Evolutionary conservation across 2,329 filamentous ascomycete genomes (phyloP).

Genomic region (Penicillium concentricum): DNA sequence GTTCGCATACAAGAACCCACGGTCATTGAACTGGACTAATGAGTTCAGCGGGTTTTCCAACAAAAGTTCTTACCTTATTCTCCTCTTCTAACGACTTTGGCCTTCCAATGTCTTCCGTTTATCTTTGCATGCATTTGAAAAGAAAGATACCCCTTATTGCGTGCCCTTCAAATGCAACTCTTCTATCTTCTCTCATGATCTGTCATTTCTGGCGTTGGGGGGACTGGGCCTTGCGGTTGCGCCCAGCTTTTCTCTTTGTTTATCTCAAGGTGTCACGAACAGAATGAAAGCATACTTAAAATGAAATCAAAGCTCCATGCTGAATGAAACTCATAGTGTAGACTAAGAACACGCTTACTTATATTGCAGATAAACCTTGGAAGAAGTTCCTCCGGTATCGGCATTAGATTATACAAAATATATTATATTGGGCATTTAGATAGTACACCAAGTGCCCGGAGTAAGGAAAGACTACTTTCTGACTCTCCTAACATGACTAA

Average conservation of each 20-base stretch:
- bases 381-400: conserved; percentile 9
- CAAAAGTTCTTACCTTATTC: background rate
- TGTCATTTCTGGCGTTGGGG: background rate
- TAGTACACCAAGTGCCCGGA: background rate
- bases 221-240: background rate
- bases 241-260: background rate
- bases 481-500: conserved; percentile 84
- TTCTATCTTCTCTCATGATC: background rate
- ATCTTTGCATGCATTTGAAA: conserved; percentile 6
- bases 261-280: background rate
- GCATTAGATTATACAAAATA: conserved; percentile 26
- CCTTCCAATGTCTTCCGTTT: background rate
- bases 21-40: conserved; percentile 25
- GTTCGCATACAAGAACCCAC: background rate
- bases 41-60: background rate
- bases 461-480: conserved; percentile 59
- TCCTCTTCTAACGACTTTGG: background rate
- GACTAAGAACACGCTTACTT: background rate
- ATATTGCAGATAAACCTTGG: background rate
- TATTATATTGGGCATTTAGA: conserved; percentile 21
- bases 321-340: background rate
- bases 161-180: background rate
- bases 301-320: background rate
- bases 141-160: conserved; percentile 12
- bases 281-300: background rate